Percentiles rank a stretch among this genome's conserved stretches.
These are phyloP conservation scores for Herpetomonas samuelpessoai DNA, from an alignment of 208 protist species.

Conservation along the genomic window DNA sequence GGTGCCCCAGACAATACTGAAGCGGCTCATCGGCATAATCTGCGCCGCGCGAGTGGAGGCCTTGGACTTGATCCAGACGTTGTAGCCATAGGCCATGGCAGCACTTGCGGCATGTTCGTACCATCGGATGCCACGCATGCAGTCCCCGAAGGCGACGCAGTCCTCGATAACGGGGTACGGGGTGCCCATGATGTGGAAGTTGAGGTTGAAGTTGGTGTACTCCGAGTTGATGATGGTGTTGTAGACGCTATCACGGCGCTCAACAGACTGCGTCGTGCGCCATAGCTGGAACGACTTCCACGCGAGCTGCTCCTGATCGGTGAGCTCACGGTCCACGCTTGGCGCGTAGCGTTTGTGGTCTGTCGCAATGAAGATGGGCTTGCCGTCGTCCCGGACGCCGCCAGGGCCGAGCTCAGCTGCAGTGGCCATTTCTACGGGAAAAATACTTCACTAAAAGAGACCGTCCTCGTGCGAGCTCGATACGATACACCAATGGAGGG, in stretches of 20 bases:
- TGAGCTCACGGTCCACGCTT: constrained; percentile 66
- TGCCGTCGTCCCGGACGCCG: constrained; percentile 43
- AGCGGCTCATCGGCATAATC: constrained; percentile 34
- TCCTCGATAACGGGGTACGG: constrained; percentile 77
- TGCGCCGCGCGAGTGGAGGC: constrained; percentile 45
- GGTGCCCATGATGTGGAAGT: constrained; percentile 77
- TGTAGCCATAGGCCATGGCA: constrained; percentile 37
- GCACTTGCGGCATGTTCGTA: constrained; percentile 72
- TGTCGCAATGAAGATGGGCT: constrained; percentile 78
- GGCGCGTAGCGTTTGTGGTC: constrained; percentile 69
- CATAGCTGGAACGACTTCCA: constrained; percentile 91
- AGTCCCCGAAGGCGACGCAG: constrained; percentile 45
- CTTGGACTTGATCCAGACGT: constrained; percentile 72
- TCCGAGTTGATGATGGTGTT: constrained; percentile 64
- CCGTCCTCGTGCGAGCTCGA: no score
- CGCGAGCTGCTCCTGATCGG: constrained; percentile 81
- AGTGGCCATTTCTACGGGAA: no score
- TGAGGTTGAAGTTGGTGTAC: constrained; percentile 83
- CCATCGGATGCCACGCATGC: constrained; percentile 50
- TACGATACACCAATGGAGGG: no score
- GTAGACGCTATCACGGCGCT: constrained; percentile 82
- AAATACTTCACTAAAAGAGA: no score
- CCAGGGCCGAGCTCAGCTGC: constrained; percentile 51
- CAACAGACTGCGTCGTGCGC: constrained; percentile 66
- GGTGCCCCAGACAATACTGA: constrained; percentile 33